Evolutionary conservation across 2,329 filamentous ascomycete genomes (phyloP), one percentile per base, ranked within the genome.

Genomic region (Sclerotinia nivalis): DNA sequence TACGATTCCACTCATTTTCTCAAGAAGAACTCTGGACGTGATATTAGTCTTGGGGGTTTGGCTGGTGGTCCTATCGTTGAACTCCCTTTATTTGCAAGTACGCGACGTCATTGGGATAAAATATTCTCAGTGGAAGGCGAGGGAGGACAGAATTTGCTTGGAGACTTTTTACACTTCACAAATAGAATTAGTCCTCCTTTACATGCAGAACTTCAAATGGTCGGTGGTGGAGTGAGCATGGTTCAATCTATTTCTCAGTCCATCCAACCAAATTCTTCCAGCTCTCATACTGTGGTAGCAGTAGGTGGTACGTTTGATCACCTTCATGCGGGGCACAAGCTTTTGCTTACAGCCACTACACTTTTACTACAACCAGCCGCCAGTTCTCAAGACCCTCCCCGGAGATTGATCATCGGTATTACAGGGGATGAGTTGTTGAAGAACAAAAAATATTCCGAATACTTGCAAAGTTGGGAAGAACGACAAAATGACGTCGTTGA

Each of bases 261-360:
- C 37, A 25, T 47, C 40, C 34, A 60, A 54, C 47, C 75, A 25
- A 70, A 66, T 22, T 72, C 72, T 9, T 64, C 75, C 3, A 68
- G 73, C 8, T 56, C 70, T 31, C 87, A 92, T 78, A 81, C 84
- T 71, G 85, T 87, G 20, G 91, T 96, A 64, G 92, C 91, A 66
- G 87, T 98, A 18, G 96, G 95, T 43, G 96, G 96, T 13, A 99
- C 96, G 0, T 99, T 98, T 81, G 96, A 99, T 79, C 93, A 98
- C 80, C 86, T 99, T 31, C 96, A 99, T 78, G 89, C 92, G 5
- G 96, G 96, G 8, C 96, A 99, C 83, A 99, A 98, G 81, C 85
- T 98, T n/a, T 86, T 99, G 28, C 87, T 99, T 28, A 93, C 94
- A n/a, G 94, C 94, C 72, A 92, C 91, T 0, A 87, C 90, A 0